phyloP scores from a whole-genome alignment of 1,284 basidiomycete species.

The Fomitiporia mediterranea region DNA sequence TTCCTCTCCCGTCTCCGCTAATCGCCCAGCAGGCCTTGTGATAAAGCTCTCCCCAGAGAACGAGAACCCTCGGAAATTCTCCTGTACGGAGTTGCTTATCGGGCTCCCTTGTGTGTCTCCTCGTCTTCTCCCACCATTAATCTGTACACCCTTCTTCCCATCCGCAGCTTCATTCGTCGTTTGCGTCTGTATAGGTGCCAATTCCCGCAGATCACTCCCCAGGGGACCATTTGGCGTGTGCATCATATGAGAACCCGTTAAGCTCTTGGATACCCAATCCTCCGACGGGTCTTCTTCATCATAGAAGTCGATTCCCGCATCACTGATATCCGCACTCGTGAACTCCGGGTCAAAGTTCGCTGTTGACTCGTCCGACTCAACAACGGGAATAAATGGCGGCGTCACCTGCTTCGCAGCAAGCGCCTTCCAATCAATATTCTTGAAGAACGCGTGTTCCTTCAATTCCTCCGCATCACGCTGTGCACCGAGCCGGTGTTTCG shows the following conservation, averaged over 20 bases:
- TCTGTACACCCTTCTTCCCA: constrained; percentile 9
- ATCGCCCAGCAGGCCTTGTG: constrained; percentile 37
- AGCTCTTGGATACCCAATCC: constrained; percentile 54
- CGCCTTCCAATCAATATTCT: constrained; percentile 84
- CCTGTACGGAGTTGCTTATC: constrained; percentile 86
- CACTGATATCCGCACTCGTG: constrained; percentile 80
- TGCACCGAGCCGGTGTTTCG: constrained; percentile 92
- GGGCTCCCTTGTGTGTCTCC: constrained; percentile 54
- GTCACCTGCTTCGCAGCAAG: constrained; percentile 88
- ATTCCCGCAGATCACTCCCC: constrained; percentile 47
- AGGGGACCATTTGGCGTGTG: constrained; percentile 72
- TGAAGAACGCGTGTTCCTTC: constrained; percentile 96
- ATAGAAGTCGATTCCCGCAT: constrained; percentile 53
- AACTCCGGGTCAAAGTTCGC: constrained; percentile 99
- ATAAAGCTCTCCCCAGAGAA: constrained; percentile 75
- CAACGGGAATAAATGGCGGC: constrained; percentile 96
- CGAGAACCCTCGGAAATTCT: constrained; percentile 91
- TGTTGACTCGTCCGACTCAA: constrained; percentile 97
- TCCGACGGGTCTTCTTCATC: constrained; percentile 75
- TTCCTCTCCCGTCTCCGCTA: constrained; percentile 37
- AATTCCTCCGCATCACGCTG: constrained; percentile 89
- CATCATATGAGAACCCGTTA: constrained; percentile 33
- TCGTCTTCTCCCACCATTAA: constrained; percentile 20
- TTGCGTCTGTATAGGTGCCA: neutral
- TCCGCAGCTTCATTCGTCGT: constrained; percentile 8